These are phyloP conservation scores for Colletotrichum chlorophyti DNA, from an alignment of 2,329 filamentous ascomycete genomes.

Conservation along the genomic window DNA sequence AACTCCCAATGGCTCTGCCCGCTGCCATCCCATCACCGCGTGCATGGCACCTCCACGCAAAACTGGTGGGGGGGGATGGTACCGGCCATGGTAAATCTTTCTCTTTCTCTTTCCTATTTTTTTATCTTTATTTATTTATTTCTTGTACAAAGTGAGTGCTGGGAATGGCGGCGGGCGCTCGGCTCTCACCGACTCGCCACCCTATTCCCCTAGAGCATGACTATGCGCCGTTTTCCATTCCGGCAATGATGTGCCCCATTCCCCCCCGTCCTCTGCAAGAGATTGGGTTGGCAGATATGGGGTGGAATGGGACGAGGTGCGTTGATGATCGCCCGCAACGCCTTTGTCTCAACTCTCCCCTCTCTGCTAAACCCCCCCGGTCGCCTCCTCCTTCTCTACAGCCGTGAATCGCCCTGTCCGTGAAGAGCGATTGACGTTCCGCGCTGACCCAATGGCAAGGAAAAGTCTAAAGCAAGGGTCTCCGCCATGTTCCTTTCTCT, in stretches of 20 bases:
- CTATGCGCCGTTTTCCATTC: constrained; percentile 9
- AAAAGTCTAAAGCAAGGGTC: constrained; percentile 7
- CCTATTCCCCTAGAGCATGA: no score
- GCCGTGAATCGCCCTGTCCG: no score
- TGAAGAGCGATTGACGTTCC: no score
- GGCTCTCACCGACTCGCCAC: constrained; percentile 25
- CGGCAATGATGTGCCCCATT: constrained; percentile 14
- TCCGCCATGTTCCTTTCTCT: neutral
- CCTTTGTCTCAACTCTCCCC: neutral
- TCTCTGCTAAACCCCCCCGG: no score
- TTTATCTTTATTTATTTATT: neutral
- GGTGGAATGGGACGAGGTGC: neutral
- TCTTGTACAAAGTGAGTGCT: neutral
- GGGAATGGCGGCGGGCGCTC: neutral
- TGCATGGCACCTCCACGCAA: no score
- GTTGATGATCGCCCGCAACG: neutral
- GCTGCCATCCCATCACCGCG: no score
- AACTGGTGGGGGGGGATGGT: no score
- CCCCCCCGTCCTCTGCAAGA: no score
- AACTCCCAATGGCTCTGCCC: no score
- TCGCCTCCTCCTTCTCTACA: no score
- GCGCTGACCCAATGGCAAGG: constrained; percentile 7
- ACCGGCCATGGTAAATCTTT: no score
- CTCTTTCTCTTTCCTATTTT: neutral
- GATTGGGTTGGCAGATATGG: no score